Evolutionary conservation across 768 basidiomycete genomes (phyloP), one percentile per base, ranked within the genome.

Genomic region (Galerina marginata): DNA sequence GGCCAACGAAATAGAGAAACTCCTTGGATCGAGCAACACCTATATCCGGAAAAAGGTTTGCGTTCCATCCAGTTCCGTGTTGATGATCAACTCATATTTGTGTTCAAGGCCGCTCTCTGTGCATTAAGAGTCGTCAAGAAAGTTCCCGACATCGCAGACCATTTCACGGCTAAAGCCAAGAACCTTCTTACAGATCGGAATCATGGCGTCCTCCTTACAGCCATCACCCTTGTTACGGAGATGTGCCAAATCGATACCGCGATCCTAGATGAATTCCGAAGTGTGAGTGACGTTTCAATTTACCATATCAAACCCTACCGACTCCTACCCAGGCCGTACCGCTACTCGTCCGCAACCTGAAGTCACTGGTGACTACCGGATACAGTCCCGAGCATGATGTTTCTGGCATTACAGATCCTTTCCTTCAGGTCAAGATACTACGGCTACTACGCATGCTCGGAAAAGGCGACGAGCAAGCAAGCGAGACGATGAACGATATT

Each of bases 341-440:
- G 2, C 79, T 96, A 9, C 90, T 99, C 25, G 96, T 99, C 54
- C 90, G 95, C 63, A 95, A 97, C 69, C 83, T 99, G 65, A 99
- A 99, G 73, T 91, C 94, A 1, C 79, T 99, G 59, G 93, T 93
- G 43, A 95, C 96, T 0, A 97, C 96, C 3, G 96, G 96, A 9
- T 98, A 97, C 75, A 96, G 94, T 67, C 96, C 97, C 23, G 97
- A 99, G 72, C 97, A 99, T 69, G 97, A 99, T 66, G 97, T 99
- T 9, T 94, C 95, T n/a, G 97, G 97, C 39, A 97, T 99, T 74
- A 98, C 97, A 14, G 95, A 96, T 74, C 95, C 95, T 6, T 96
- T 96, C 81, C 79, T 96, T 6, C 95, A 96, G 74, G 88, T 96
- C 66, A 99, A 99, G 75, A 88, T 96, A 43, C 80, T 99, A 23